These are phyloP conservation scores for Chlamydomonas reinhardtii DNA, from an alignment of 163 green algal genomes.

Conservation along the genomic window DNA sequence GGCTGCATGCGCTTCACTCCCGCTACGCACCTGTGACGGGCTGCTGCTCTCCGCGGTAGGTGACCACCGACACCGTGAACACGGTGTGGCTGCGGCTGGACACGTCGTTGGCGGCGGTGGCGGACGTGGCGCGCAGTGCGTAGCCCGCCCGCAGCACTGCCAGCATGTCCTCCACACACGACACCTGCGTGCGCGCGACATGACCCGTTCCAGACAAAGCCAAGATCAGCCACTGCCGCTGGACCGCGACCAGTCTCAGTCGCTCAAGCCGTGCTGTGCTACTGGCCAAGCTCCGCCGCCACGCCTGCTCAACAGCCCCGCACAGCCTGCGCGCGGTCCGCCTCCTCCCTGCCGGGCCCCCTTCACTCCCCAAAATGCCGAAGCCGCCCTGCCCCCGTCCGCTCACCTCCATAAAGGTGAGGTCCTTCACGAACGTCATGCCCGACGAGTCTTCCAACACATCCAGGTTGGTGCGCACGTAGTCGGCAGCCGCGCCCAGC, in stretches of 20 bases:
- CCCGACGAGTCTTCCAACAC: constrained; percentile 63
- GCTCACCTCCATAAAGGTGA: constrained; percentile 61
- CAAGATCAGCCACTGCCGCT: too few species aligned
- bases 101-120: constrained; percentile 61
- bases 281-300: too few species aligned
- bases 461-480: constrained; percentile 48
- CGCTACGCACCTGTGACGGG: constrained; percentile 55
- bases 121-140: constrained; percentile 23
- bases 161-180: constrained; percentile 43
- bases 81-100: constrained; percentile 73
- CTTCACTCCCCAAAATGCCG: too few species aligned
- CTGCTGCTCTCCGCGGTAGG: constrained; percentile 44
- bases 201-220: too few species aligned
- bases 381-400: too few species aligned
- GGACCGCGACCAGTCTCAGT: too few species aligned
- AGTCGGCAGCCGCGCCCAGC: not conserved
- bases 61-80: constrained; percentile 69
- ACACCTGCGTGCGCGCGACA: constrained; percentile 34
- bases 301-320: too few species aligned
- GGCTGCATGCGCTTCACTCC: too few species aligned
- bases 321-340: too few species aligned
- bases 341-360: too few species aligned
- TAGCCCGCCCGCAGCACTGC: constrained; percentile 52
- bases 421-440: constrained; percentile 60
- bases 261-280: too few species aligned